Evolutionary conservation across 306 rosid genomes (phyloP), one percentile per base, ranked within the genome.

Genomic region (Lablab purpureus): DNA sequence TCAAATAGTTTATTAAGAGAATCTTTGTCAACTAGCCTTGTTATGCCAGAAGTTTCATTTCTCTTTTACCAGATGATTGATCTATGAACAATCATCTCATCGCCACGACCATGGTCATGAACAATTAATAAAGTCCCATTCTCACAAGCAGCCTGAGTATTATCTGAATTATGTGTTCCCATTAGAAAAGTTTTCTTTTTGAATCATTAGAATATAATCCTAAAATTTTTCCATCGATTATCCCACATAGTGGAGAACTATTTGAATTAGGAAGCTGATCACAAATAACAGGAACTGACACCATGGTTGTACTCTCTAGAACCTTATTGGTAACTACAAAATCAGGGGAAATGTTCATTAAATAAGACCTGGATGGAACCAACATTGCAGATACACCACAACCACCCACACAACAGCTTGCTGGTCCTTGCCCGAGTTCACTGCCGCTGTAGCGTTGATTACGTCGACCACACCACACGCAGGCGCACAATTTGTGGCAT

Each of bases 221-320:
- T 1, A 89, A 83, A 86, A 73, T 81, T 81, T 25, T 90, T 66
- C 87, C 89, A 75, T 87, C 87, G 74, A 91, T 75, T 52, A 74
- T 58, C 77, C 86, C 97, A 50, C 76, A 74, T 28, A 60, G 86
- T 22, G 91, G 88, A 54, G 86, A 84, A 82, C 70, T 81, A 64
- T 92, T 80, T 64, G 94, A 73, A 86, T 52, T 81, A 7, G 96
- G 94, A 90, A 86, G 74, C 71, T 90, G 91, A 78, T 90, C 91
- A 56, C 91, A 85, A 67, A 77, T 70, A 75, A 87, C 90, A 22
- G 98, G 96, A 87, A 86, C 89, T 19, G 94, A 85, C 73, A 95
- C 92, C 91, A 93, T 90, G 30, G 92, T 85, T 41, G 98, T 90
- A 84, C 93, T 89, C 90, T 90, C 94, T 84, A 96, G 86, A 82